Evolutionary conservation across 202 grass and related monocot species (phyloP), one percentile per base, ranked within the genome.

Genomic region (Panicum virgatum): DNA sequence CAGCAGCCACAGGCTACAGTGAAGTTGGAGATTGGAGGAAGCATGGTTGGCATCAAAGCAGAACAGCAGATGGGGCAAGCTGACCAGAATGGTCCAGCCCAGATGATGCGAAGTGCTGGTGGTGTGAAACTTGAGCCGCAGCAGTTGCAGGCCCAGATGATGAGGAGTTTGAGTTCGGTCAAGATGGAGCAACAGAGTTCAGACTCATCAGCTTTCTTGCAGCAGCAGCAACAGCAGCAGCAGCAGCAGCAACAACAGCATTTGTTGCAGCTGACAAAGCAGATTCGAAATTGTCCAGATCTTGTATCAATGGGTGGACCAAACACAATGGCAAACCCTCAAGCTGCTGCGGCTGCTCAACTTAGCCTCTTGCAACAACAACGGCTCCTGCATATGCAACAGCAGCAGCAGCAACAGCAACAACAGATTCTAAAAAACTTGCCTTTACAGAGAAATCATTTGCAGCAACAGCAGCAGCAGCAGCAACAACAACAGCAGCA

Each of bases 331-430:
- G 29, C 60, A 51, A 92, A 91, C 66, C 66, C 94, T 71, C 92
- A 97, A 85, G 92, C 92, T 69, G 75, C 89, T 60, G 91, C 83
- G 1, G 94, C 90, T 84, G 94, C 94, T 40, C 95, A 97, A 64
- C 47, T 92, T 62, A 92, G 52, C 56, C 82, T 98, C 66, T 88
- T 98, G 77, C 96, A 98, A 51, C 96, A 98, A 72, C 92, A 94
- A 62, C 81, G 92, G 29, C 7, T 98, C 43, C 63, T 98, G 59
- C 92, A 94, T 67, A 76, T 94, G 62, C 94, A 97, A 27, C 94
- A 93, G 66, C 94, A 94, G 6, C 89, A 94, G 16, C 94, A 94
- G 5, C 92, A 94, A 18, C 94, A 94, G 5, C 92, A 94, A 18
- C 88, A 93, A 18, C 88, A 84, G 7, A 93, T 96, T 77, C 82